Base-by-base conservation (phyloP, 129 eudicot genomes). In the Lactuca sativa region DNA sequence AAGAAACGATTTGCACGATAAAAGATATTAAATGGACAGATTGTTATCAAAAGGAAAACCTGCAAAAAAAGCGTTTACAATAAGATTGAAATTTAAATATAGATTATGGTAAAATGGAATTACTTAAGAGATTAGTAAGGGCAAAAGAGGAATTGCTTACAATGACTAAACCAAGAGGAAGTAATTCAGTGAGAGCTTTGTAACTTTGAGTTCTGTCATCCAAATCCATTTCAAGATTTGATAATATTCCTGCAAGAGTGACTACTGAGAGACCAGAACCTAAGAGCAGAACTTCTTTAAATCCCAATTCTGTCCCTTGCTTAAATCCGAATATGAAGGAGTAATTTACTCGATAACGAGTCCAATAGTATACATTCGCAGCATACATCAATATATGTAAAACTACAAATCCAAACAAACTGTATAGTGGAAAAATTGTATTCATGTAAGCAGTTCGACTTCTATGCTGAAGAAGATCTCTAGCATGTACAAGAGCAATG, bases 21-120 rank as follows among this genome's bases (percentile, higher is more conserved):
- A 17, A 86, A 61, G 53, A 84, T 80, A 75, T 89, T 82, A 74
- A 86, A 84, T 4, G 96, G 96, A 71, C 96, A 89, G 4, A 89
- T 18, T 7, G 77, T 52, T 77, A 86, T 78, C 59, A 77, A 59
- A 62, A 86, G 62, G 55, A 89, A 68, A 54, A 77, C 61, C 96
- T 89, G 80, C 57, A 77, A 76, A 54, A 69, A 51, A 5, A 15
- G 2, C 12, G 12, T 30, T 32, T 41, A 49, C 44, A 38, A 4
- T 16, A 64, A 36, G 17, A 44, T 64, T 12, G 3, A 32, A 38
- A 59, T 14, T 52, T n/a, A 65, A 38, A 18, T 13, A 4, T 38
- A 8, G 9, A 1, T 1, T 38, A 3, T 38, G 7, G 9, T 40
- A 8, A 2, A 40, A 7, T 40, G 44, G 9, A 40, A 40, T 40